A percentile compares a stretch with the other conserved stretches of the same genome.
phyloP scores from a whole-genome alignment of 805 yeast genomes.

The Lachancea mirantina region DNA sequence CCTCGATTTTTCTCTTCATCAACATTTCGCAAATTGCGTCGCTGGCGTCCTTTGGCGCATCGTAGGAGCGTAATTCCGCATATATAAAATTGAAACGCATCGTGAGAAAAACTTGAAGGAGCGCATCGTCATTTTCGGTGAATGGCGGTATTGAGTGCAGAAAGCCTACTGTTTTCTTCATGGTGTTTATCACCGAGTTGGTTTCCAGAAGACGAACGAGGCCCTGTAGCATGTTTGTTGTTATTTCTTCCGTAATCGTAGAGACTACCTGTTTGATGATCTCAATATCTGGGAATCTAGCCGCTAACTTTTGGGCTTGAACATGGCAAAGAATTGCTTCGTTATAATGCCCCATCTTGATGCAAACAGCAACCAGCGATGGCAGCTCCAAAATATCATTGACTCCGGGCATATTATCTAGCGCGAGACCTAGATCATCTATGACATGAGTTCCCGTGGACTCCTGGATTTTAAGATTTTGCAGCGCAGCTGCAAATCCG shows the following conservation, averaged over 20 bases:
- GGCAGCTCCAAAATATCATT: conserved; percentile 81
- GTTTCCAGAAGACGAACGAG: conserved; percentile 64
- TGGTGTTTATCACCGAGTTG: conserved; percentile 68
- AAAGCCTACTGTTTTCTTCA: conserved; percentile 72
- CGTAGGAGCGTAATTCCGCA: conserved; percentile 45
- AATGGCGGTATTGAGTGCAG: conserved; percentile 60
- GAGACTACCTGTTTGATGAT: conserved; percentile 26
- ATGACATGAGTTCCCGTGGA: conserved; percentile 4
- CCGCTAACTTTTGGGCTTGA: conserved; percentile 58
- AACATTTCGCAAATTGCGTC: conserved; percentile 24
- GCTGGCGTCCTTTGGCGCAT: conserved; percentile 15
- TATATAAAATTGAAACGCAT: conserved; percentile 64
- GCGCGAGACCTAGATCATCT: conserved; percentile 33
- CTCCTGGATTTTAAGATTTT: conserved; percentile 17
- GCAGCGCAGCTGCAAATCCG: conserved; percentile 28
- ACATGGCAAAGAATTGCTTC: conserved; percentile 82
- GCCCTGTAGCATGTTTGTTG: conserved; percentile 58
- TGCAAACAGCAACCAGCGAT: conserved; percentile 73
- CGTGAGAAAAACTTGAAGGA: conserved; percentile 53
- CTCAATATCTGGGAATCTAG: conserved; percentile 50
- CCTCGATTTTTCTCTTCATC: conserved; percentile 72
- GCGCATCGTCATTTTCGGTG: conserved; percentile 26
- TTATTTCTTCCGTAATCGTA: conserved; percentile 25
- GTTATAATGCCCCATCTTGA: conserved; percentile 76
- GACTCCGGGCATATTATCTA: conserved; percentile 60